These are phyloP conservation scores for Cnidoscolus chayamansa DNA, from an alignment of 441 rosid species.

Conservation along the genomic window DNA sequence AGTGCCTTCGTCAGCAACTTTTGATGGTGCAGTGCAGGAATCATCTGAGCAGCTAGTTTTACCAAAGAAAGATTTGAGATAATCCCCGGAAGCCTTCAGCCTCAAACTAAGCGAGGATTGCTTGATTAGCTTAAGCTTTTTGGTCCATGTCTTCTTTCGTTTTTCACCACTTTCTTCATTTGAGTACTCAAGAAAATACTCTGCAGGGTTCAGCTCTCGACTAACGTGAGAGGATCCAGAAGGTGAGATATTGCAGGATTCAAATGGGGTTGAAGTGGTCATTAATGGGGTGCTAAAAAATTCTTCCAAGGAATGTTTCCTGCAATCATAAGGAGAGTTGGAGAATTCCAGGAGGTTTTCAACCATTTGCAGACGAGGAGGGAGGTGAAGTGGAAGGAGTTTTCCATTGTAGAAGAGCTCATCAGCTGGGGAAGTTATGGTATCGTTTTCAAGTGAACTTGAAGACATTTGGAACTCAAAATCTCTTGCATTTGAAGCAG, in stretches of 20 bases:
- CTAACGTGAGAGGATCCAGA: slow-evolving; percentile 58
- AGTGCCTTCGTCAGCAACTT: slow-evolving; percentile 48
- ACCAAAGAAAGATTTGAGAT: slow-evolving; percentile 59
- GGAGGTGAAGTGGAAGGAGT: slow-evolving; percentile 92
- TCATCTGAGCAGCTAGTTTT: slow-evolving; percentile 53
- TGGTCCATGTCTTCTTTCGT: slow-evolving; percentile 64
- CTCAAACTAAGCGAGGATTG: slow-evolving; percentile 52
- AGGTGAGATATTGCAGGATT: slow-evolving; percentile 35
- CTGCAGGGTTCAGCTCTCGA: slow-evolving; percentile 70
- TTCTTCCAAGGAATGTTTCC: slow-evolving; percentile 37
- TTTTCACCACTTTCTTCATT: slow-evolving; percentile 35
- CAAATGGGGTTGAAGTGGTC: slow-evolving; percentile 59
- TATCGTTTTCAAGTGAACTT: slow-evolving; percentile 31
- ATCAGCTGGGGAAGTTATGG: slow-evolving; percentile 71
- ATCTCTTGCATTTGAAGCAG: slow-evolving; percentile 52
- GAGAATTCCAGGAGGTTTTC: slow-evolving; percentile 57
- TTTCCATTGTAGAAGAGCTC: slow-evolving; percentile 94
- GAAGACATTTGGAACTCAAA: slow-evolving; percentile 88
- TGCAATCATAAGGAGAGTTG: slow-evolving; percentile 10
- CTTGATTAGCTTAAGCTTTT: slow-evolving; percentile 61
- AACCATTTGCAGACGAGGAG: slow-evolving; percentile 83
- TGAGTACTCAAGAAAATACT: slow-evolving; percentile 40
- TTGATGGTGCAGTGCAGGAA: slow-evolving; percentile 38
- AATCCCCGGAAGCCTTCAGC: slow-evolving; percentile 71
- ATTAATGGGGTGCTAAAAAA: slow-evolving; percentile 61